A percentile compares a stretch with the other conserved stretches of the same genome.
These are phyloP conservation scores for Globisporangium nagaii DNA, from an alignment of 352 stramenopile species.

Conservation along the genomic window DNA sequence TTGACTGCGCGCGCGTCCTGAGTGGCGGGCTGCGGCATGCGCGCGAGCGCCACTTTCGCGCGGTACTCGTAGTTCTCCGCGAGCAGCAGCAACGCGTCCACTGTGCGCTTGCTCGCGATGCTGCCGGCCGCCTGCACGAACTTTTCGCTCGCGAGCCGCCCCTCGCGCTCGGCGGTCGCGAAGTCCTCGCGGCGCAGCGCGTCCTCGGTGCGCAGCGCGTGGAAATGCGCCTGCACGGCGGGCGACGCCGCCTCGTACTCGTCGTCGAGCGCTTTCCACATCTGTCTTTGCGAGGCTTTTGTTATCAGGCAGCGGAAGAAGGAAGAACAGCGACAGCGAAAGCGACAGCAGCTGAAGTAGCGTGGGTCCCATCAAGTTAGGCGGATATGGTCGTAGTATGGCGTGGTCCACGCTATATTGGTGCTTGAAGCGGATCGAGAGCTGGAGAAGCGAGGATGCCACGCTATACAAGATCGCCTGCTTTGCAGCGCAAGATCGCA, in stretches of 20 bases:
- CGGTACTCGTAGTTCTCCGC: slow-evolving; percentile 79
- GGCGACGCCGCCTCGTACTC: slow-evolving; percentile 68
- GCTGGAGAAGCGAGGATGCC: too few species aligned
- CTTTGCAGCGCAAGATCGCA: too few species aligned
- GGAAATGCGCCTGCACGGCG: slow-evolving; percentile 78
- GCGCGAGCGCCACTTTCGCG: slow-evolving; percentile 48
- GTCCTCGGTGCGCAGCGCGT: slow-evolving; percentile 63
- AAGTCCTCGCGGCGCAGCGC: slow-evolving; percentile 52
- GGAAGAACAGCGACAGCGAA: too few species aligned
- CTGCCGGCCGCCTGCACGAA: slow-evolving; percentile 57
- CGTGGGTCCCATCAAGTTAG: too few species aligned
- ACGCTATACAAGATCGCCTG: too few species aligned
- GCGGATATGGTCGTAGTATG: too few species aligned
- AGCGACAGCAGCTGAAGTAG: too few species aligned
- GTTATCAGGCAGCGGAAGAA: slow-evolving; percentile 1
- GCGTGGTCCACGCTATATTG: too few species aligned
- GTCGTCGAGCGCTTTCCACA: slow-evolving; percentile 58
- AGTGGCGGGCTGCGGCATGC: slow-evolving; percentile 20
- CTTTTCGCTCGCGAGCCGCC: slow-evolving; percentile 56
- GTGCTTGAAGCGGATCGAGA: too few species aligned
- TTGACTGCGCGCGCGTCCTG: background rate
- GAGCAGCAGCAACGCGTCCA: slow-evolving; percentile 63
- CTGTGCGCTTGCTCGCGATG: slow-evolving; percentile 58
- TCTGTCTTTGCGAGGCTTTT: slow-evolving; percentile 3
- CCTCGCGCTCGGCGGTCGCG: slow-evolving; percentile 54